phyloP scores from a whole-genome alignment of 2,329 filamentous ascomycete species.

The Fusarium falciforme region DNA sequence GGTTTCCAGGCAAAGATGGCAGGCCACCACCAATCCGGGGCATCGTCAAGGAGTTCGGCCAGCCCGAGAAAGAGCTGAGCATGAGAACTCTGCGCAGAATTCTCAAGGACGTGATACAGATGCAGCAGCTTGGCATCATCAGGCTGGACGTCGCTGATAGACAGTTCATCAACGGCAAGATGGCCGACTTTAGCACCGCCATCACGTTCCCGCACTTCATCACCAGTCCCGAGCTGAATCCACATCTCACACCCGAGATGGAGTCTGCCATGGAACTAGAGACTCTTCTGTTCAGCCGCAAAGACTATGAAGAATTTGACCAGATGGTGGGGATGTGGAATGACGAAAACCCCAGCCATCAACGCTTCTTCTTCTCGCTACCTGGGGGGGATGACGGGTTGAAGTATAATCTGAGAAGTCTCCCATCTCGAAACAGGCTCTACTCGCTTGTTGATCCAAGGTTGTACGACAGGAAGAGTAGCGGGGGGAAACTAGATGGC shows the following conservation, averaged over 20 bases:
- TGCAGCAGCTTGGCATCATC: neutral
- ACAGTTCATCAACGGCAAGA: slow-evolving; percentile 37
- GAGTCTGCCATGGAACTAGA: neutral
- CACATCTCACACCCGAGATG: neutral
- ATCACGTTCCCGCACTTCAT: slow-evolving; percentile 41
- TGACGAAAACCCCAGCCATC: neutral
- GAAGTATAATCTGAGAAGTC: neutral
- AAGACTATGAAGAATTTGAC: too few relatives aligned
- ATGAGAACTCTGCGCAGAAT: neutral
- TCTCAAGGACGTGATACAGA: neutral
- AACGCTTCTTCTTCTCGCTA: neutral
- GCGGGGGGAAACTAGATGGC: neutral
- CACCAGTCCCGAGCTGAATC: slow-evolving; percentile 15
- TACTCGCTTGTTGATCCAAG: neutral
- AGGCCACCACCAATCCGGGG: slow-evolving; percentile 3
- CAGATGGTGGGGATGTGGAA: neutral
- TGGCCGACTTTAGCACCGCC: slow-evolving; percentile 41
- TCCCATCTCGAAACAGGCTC: neutral
- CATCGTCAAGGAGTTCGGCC: slow-evolving; percentile 4
- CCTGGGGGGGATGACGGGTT: neutral
- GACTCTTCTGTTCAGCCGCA: too few relatives aligned
- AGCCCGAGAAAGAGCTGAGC: neutral
- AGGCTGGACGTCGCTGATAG: neutral
- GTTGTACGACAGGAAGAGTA: neutral
- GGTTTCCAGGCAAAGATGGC: neutral